Evolutionary conservation across 768 basidiomycete species (phyloP).

Genomic region (Russula emetica): DNA sequence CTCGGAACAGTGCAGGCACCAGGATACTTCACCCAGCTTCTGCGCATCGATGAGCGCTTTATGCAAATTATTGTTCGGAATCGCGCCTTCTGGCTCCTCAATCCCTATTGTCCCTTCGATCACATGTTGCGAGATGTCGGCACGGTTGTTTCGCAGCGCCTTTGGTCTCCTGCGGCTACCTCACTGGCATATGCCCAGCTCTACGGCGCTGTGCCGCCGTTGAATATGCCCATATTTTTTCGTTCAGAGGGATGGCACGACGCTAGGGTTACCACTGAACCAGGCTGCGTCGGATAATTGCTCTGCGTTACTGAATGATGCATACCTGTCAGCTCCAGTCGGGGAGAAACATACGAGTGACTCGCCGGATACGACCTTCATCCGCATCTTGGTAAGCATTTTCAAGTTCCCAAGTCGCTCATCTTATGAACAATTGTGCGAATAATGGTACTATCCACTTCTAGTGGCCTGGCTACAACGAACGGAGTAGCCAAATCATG

Average conservation of each 20-base stretch:
- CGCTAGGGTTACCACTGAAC: slow-evolving; percentile 3
- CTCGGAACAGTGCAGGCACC: not conserved
- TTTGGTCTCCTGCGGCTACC: slow-evolving; percentile 9
- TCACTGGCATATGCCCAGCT: slow-evolving; percentile 15
- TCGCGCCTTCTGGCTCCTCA: not conserved
- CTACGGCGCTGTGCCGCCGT: not conserved
- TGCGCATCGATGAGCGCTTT: not conserved
- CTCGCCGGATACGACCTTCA: not conserved
- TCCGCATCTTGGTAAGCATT: slow-evolving; percentile 14
- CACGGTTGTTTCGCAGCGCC: slow-evolving; percentile 13
- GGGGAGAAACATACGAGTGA: not conserved
- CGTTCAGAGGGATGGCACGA: not conserved
- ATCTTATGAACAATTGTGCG: not conserved
- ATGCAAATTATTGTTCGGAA: not conserved
- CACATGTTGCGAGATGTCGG: not conserved
- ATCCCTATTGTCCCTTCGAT: slow-evolving; percentile 12
- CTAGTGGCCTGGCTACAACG: slow-evolving; percentile 21
- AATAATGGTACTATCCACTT: no score
- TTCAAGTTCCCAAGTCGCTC: not conserved
- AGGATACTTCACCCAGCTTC: not conserved
- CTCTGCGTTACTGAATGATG: not conserved
- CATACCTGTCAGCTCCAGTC: not conserved
- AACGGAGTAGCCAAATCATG: slow-evolving; percentile 10
- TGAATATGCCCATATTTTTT: slow-evolving; percentile 26
- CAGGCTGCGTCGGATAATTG: not conserved